Evolutionary conservation across 23 red algal genomes (phyloP), one percentile per base, ranked within the genome.

Genomic region (Gracilariopsis chorda): DNA sequence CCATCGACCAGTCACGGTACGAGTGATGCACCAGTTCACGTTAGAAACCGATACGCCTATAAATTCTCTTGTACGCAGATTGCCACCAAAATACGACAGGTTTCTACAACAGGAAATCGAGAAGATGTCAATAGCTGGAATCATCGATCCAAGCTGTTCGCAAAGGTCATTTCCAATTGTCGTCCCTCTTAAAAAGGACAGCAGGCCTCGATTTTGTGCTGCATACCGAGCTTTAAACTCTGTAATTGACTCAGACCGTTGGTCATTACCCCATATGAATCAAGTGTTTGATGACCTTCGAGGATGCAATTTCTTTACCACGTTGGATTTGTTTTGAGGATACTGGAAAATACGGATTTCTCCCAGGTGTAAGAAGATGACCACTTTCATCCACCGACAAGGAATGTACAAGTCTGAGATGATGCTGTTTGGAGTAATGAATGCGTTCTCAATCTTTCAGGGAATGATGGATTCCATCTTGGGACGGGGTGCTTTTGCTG

Each of bases 361-460:
- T n/a, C 43, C 48, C 23, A 27, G 25, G 33, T 48, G 37, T 1
- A 48, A 80, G 76, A 28, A 57, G 49, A 80, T 55, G 76, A 80
- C 76, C 12, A 80, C 45, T 13, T 80, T 80, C 44, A n/a, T 48
- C 33, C 55, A 47, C 0, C 21, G 36, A 29, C 10, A 51, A 20
- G 76, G 76, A 7, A 24, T 12, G 9, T 80, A 41, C 76, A 23
- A 49, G 37, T 55, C 55, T 57, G 13, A 56, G 17, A 47, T 80
- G 45, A 21, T 80, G 44, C 76, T 1, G 0, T 80, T 80, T 1
- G 49, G 76, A 20, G 23, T 80, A 14, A 80, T 51, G 76, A 80
- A 80, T 13, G 76, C 37, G 42, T 47, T 41, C 37, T 51, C 76
- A 10, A 51, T 10, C 20, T 80, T 80, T 56, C 76, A 80, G 49